Percentiles rank a stretch among this genome's conserved stretches.
phyloP scores from a whole-genome alignment of 2,329 filamentous ascomycete species.

The Hymenoscyphus infarciens region DNA sequence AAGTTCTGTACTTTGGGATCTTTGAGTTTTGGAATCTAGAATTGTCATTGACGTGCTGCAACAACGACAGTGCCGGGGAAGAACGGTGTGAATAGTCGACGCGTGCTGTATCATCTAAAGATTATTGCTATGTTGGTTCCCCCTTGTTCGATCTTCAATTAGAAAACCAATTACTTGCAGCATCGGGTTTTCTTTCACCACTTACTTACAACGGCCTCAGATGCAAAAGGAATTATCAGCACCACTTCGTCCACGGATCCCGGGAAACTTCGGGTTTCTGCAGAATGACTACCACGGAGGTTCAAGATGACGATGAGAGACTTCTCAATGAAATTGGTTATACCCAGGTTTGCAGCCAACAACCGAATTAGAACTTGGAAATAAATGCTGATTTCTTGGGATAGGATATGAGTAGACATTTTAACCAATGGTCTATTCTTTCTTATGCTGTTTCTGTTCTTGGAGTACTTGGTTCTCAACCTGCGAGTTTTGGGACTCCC shows the following conservation, averaged over 20 bases:
- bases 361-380: neutral
- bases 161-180: no score
- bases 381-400: neutral
- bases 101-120: no score
- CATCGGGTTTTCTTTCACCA: no score
- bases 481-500: constrained; percentile 58
- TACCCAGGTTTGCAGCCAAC: constrained; percentile 47
- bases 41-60: no score
- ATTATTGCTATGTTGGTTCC: no score
- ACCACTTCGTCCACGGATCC: neutral
- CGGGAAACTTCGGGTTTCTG: neutral
- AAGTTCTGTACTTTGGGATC: no score
- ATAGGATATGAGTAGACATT: constrained; percentile 59
- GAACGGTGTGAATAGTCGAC: no score
- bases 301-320: constrained; percentile 56
- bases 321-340: constrained; percentile 60
- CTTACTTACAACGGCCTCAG: no score
- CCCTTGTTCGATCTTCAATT: no score
- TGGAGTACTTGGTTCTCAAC: constrained; percentile 62
- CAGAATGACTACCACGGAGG: constrained; percentile 42
- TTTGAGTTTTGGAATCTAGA: no score
- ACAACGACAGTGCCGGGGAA: no score
- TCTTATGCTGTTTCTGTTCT: constrained; percentile 65
- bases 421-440: constrained; percentile 63
- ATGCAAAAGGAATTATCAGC: no score